Conservation (phyloP, 116 monocot species). For the Thalassia testudinum region DNA sequence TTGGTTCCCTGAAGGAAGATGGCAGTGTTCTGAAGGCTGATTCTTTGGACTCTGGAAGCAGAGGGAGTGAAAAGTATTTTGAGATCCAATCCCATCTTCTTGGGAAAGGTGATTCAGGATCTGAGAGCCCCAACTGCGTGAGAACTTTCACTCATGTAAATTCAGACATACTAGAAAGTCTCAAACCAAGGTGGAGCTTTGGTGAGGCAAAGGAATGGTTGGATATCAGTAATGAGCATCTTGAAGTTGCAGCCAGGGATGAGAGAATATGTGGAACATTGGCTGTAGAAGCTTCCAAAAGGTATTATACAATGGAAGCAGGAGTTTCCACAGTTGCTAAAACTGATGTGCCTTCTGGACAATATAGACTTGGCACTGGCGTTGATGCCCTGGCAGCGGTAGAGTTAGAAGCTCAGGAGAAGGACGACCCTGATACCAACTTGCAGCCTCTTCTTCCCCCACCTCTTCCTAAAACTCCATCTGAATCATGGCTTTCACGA, state of each 20-base stretch:
- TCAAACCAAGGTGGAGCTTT: no score
- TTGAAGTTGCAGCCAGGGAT: slow-evolving; percentile 15
- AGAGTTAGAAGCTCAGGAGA: slow-evolving; percentile 9
- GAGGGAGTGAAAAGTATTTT: slow-evolving; percentile 17
- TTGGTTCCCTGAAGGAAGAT: slow-evolving; percentile 23
- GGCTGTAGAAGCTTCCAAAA: slow-evolving; percentile 7
- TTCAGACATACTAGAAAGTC: no score
- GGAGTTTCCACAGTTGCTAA: no score
- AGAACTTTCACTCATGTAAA: no score
- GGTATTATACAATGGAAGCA: no score
- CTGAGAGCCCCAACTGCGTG: slow-evolving; percentile 23
- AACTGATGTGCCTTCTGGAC: background rate
- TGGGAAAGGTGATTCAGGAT: no score
- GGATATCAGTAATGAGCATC: slow-evolving; percentile 14
- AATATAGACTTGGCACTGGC: no score
- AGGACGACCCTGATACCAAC: slow-evolving; percentile 4
- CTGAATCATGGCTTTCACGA: slow-evolving; percentile 74
- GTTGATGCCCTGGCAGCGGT: no score
- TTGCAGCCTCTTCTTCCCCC: slow-evolving; percentile 25
- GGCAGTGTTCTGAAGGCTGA: slow-evolving; percentile 9
- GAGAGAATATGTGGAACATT: slow-evolving; percentile 14
- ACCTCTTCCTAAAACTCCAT: slow-evolving; percentile 54
- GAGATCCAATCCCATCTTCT: slow-evolving; percentile 10
- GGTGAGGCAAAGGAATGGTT: no score
- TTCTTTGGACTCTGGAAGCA: slow-evolving; percentile 22